Evolutionary conservation across 208 protist genomes (phyloP).

Genomic region (Kentomonas sorsogonicus): DNA sequence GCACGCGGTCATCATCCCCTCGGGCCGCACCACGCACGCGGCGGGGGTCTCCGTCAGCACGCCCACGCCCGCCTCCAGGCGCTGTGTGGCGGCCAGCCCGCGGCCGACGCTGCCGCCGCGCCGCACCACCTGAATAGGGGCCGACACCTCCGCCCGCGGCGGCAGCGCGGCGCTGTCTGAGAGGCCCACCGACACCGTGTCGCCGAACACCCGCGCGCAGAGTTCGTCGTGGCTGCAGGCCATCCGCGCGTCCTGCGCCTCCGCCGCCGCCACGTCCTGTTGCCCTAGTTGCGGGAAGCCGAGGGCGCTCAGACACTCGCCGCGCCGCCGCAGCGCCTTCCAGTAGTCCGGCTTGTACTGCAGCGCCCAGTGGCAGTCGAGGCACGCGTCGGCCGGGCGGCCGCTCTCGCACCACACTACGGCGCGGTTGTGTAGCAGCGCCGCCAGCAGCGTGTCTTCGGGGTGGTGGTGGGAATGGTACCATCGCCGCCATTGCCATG

Average conservation of each 20-base stretch:
- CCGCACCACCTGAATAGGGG: conserved; percentile 5
- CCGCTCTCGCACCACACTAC: conserved; percentile 51
- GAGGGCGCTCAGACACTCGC: conserved; percentile 55
- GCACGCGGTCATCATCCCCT: conserved; percentile 67
- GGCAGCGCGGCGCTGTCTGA: conserved; percentile 11
- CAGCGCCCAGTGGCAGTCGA: conserved; percentile 57
- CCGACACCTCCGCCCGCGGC: conserved; percentile 22
- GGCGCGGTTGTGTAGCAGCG: conserved; percentile 73
- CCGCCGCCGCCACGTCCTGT: conserved; percentile 57
- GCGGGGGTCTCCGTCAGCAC: conserved; percentile 66
- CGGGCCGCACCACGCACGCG: conserved; percentile 50
- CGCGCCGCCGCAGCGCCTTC: conserved; percentile 74
- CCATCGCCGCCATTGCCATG: no score
- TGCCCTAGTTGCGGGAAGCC: conserved; percentile 39
- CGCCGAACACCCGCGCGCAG: conserved; percentile 42
- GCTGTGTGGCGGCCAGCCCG: conserved; percentile 28
- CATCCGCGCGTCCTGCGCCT: conserved; percentile 4
- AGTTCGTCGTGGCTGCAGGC: conserved; percentile 37
- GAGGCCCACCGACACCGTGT: conserved; percentile 11
- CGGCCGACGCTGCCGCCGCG: conserved; percentile 26
- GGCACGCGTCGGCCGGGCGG: conserved; percentile 50
- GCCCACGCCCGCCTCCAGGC: conserved; percentile 30
- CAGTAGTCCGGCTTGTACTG: conserved; percentile 48
- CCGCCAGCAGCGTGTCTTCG: no score
- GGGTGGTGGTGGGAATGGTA: no score